phyloP scores from a whole-genome alignment of 768 basidiomycete species.

The Russula dissimulans region DNA sequence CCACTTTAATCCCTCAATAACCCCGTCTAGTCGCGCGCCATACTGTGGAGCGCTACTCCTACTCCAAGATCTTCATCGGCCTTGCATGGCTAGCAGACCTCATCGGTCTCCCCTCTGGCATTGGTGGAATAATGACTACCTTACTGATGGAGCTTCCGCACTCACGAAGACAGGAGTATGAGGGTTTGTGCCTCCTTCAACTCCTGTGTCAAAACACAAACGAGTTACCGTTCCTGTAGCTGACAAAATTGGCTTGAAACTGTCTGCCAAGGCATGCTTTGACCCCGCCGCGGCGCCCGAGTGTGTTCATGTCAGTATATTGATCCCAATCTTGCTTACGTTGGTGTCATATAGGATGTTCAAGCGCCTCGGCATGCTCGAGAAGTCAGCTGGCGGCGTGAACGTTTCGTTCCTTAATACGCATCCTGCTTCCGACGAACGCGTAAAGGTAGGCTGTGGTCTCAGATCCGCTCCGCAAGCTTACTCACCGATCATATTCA shows the following conservation, averaged over 20 bases:
- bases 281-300: conserved; percentile 67
- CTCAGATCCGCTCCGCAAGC: neutral
- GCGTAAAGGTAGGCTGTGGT: conserved; percentile 50
- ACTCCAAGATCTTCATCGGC: conserved; percentile 32
- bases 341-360: conserved; percentile 43
- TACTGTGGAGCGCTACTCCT: conserved; percentile 41
- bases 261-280: conserved; percentile 81
- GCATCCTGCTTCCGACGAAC: conserved; percentile 66
- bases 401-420: conserved; percentile 61
- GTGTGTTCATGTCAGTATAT: conserved; percentile 33
- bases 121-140: conserved; percentile 40
- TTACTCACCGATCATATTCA: too few relatives aligned
- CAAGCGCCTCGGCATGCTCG: conserved; percentile 49
- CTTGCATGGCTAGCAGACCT: conserved; percentile 36
- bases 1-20: conserved; percentile 18
- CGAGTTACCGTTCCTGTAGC: conserved; percentile 35
- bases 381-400: conserved; percentile 29
- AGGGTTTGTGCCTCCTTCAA: conserved; percentile 41
- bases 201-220: too few relatives aligned
- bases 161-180: conserved; percentile 69
- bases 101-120: conserved; percentile 47
- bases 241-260: conserved; percentile 72
- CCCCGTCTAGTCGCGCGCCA: conserved; percentile 41
- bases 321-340: neutral
- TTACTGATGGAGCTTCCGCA: conserved; percentile 69